Conservation (phyloP, 805 yeast species). For the Cyberlindnera bimundalis region DNA sequence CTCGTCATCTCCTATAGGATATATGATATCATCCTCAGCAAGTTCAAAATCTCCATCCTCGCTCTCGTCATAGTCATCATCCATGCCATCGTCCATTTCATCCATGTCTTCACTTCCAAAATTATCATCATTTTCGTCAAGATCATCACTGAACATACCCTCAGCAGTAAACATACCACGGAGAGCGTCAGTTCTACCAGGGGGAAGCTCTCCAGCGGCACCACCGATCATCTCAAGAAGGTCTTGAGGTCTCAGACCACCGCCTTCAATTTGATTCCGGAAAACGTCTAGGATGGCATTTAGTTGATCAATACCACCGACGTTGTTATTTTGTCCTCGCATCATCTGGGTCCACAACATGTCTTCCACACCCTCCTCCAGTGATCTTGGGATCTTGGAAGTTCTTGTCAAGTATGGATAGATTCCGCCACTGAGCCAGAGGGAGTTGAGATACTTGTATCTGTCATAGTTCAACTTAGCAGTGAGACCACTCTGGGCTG, state of each 20-base stretch:
- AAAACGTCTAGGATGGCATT: constrained; percentile 12
- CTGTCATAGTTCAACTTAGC: constrained; percentile 53
- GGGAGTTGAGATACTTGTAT: constrained; percentile 50
- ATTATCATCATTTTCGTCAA: constrained; percentile 22
- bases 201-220: not conserved
- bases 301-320: constrained; percentile 17
- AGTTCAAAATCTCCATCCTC: constrained; percentile 1
- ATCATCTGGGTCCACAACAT: constrained; percentile 19
- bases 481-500: constrained; percentile 49
- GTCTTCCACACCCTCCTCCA: constrained; percentile 8
- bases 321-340: constrained; percentile 16
- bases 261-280: not conserved
- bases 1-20: constrained; percentile 1
- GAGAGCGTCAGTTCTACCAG: too few relatives aligned
- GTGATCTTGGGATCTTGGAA: constrained; percentile 5
- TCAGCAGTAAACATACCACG: not conserved
- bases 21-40: not conserved
- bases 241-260: not conserved
- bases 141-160: constrained; percentile 10
- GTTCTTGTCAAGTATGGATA: constrained; percentile 43
- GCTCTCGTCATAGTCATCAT: constrained; percentile 2
- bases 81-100: constrained; percentile 16
- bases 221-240: constrained; percentile 1
- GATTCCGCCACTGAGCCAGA: constrained; percentile 62
- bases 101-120: constrained; percentile 24